Evolutionary conservation across 2,329 filamentous ascomycete genomes (phyloP).

Genomic region (Epichloe bromicola): DNA sequence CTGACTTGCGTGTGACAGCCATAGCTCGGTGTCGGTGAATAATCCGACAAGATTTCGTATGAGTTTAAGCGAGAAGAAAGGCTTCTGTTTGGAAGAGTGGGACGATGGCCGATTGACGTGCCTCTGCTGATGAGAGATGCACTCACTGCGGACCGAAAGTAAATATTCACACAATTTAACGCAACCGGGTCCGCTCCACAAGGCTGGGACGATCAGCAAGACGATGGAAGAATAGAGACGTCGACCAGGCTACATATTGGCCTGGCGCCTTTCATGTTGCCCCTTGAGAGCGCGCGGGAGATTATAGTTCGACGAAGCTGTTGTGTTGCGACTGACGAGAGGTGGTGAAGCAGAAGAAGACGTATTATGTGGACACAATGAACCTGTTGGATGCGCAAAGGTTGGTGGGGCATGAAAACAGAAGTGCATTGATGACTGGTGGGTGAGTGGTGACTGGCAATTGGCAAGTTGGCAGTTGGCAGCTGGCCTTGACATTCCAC

Average conservation of each 20-base stretch:
- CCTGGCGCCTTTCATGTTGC: not conserved
- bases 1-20: conserved; percentile 15
- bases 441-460: too few relatives aligned
- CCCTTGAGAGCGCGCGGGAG: not conserved
- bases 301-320: not conserved
- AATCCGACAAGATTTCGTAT: not conserved
- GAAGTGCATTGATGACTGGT: too few relatives aligned
- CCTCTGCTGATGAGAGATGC: not conserved
- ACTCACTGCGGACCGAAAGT: not conserved
- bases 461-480: too few relatives aligned
- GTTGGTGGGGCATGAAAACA: not conserved
- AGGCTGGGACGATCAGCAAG: not conserved
- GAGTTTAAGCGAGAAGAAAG: not conserved
- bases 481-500: not conserved
- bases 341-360: not conserved
- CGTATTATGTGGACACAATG: too few relatives aligned
- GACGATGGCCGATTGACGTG: not conserved
- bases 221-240: not conserved
- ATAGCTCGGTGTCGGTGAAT: conserved; percentile 7
- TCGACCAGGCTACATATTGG: not conserved
- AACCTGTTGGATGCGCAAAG: too few relatives aligned
- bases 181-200: not conserved
- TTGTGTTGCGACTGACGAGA: not conserved
- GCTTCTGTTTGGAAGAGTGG: not conserved
- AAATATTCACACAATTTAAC: not conserved